Base-by-base conservation (phyloP, 176 grass and related monocot genomes). In the Hordeum marinum region DNA sequence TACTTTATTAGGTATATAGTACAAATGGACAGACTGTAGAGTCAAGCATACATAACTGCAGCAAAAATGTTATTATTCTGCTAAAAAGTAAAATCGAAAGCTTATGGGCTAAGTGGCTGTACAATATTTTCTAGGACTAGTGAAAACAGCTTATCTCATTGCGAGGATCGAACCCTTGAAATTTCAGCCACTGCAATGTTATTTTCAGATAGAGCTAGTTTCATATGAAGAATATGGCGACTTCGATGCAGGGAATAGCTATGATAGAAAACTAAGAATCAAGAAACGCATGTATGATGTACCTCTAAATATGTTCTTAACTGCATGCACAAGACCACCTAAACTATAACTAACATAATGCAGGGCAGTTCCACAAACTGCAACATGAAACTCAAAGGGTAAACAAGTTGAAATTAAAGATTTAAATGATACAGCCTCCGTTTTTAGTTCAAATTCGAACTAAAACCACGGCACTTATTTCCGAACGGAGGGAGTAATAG, bases 241-340 rank as follows among this genome's bases (percentile, higher is more conserved):
- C 63, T 69, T 6, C 13, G 31, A 9, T 24, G 40, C 14, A 42
- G 24, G 8, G 39, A 29, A 58, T 57, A 76, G 40, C 5, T 58
- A 57, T 57, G 23, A 14, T 20, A 80, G 6, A 57, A 57, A 57
- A 21, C 14, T 9, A 8, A 68, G 37, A 8, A 69, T 25, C 64
- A 82, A 75, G 32, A 72, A 98, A 95, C 10, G 87, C 92, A 31
- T 50, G 46, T 50, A 50, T 50, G 46, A 5, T 95, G 92, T 81
- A 95, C 92, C 83, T 98, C 92, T 94, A 45, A 98, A 94, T 6
- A 98, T 88, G 87, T 95, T 89, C 88, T 91, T 87, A 82, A 95
- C 93, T 98, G 86, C 86, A 75, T 61, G 57, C 65, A 77, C 83
- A 62, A 43, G 86, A 68, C 55, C 69, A 83, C 57, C 66, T 72